Percentiles rank a stretch among this genome's conserved stretches.
phyloP scores from a whole-genome alignment of 2,329 filamentous ascomycete species.

The Graphiopsis chlorocephala region DNA sequence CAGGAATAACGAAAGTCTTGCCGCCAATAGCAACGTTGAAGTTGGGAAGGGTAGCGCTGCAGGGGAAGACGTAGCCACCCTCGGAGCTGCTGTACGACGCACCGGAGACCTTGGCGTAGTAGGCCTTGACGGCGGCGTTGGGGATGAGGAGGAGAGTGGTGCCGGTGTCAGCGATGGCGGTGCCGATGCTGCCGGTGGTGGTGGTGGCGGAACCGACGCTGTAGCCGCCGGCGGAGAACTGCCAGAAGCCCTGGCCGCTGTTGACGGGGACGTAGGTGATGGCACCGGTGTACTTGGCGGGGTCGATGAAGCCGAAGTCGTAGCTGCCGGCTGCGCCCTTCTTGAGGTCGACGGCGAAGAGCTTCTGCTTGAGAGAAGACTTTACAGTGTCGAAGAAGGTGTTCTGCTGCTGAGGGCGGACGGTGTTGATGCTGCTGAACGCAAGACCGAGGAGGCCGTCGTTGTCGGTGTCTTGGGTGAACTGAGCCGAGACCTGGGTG shows the following conservation, averaged over 20 bases:
- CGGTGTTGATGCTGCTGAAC: constrained; percentile 60
- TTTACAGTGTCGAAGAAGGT: constrained; percentile 63
- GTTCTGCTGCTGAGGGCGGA: constrained; percentile 48
- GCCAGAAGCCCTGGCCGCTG: constrained; percentile 61
- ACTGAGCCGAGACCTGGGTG: constrained; percentile 53
- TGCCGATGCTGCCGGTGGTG: constrained; percentile 45
- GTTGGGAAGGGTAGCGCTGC: constrained; percentile 51
- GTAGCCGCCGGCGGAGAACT: constrained; percentile 57
- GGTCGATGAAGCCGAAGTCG: constrained; percentile 61
- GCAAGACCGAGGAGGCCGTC: constrained; percentile 62
- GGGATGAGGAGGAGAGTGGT: constrained; percentile 65
- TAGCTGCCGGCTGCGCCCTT: constrained; percentile 52
- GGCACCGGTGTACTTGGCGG: constrained; percentile 51
- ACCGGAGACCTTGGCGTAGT: constrained; percentile 58
- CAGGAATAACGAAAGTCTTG: constrained; percentile 51
- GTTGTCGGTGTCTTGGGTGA: constrained; percentile 51
- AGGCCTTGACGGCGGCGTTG: constrained; percentile 51
- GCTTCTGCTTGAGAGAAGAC: constrained; percentile 46
- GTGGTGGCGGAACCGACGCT: constrained; percentile 48
- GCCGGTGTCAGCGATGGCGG: constrained; percentile 67
- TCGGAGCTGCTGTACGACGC: constrained; percentile 46
- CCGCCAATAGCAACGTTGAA: constrained; percentile 53
- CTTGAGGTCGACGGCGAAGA: constrained; percentile 60
- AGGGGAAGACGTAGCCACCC: constrained; percentile 58
- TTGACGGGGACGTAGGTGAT: constrained; percentile 58